Evolutionary conservation across 2,329 filamentous ascomycete genomes (phyloP).

Genomic region (Aspergillus fructus): DNA sequence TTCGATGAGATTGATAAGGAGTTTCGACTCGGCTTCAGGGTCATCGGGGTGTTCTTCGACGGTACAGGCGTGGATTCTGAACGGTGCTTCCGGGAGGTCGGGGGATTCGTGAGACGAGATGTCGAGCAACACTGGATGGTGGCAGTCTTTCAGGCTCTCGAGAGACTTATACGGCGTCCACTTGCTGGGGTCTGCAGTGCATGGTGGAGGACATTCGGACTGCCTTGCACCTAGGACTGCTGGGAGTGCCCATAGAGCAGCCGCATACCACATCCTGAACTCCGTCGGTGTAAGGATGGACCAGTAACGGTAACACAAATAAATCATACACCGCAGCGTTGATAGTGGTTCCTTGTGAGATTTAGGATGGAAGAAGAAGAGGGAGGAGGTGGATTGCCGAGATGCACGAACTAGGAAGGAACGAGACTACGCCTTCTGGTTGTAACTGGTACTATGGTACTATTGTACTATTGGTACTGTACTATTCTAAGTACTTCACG

Average conservation of each 20-base stretch:
- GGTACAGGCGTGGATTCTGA: slow-evolving; percentile 2
- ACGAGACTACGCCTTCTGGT: no score
- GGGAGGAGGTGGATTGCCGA: neutral
- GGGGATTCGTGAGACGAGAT: neutral
- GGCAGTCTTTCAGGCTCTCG: neutral
- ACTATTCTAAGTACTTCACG: no score
- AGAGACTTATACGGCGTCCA: slow-evolving; percentile 6
- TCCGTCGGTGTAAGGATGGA: neutral
- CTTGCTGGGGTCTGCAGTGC: neutral
- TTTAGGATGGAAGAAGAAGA: neutral
- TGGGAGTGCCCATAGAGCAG: neutral
- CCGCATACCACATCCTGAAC: neutral
- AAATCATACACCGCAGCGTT: neutral
- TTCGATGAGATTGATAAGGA: no score
- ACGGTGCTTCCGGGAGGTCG: neutral
- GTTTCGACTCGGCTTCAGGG: neutral
- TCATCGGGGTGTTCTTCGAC: neutral
- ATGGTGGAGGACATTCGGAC: neutral
- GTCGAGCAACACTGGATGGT: slow-evolving; percentile 7
- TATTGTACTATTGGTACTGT: no score
- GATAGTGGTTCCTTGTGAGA: neutral
- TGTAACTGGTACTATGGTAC: no score
- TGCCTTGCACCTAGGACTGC: neutral
- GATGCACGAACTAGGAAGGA: neutral
- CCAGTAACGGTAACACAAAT: neutral